Evolutionary conservation across 495 filamentous ascomycete species (phyloP), one percentile per base, ranked within the genome.

Genomic region (Neurospora terricola): DNA sequence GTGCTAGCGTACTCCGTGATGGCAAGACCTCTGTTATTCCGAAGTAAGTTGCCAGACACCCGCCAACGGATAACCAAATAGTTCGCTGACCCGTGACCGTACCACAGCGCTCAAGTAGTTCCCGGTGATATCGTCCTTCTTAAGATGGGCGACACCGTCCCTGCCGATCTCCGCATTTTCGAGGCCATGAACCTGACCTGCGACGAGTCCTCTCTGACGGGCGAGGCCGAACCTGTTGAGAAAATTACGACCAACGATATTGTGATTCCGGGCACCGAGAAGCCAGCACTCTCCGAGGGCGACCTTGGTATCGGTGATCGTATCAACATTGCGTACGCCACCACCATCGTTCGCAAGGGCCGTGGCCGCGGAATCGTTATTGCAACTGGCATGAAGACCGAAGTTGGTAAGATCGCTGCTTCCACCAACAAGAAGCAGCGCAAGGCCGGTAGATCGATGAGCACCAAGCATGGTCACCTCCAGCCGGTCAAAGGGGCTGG

Each of bases 111-210:
- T 34, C 88, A 93, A 62, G 85, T 96, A 62, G 90, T 95, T 5
- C 91, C 92, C n/a, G 94, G 94, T 38, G 94, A 97, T 73, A 87
- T 96, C 77, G 84, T 93, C 59, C 86, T 91, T 69, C 80, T 96
- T 59, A 94, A 93, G 85, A 92, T 93, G 76, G 93, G 93, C 39
- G 93, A 95, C 81, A 93, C 91, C 2, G 88, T 95, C 4, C 93
- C 93, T 16, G 93, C 93, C 16, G 93, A 95, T 79, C 70, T 91
- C 37, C 87, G 90, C 30, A 75, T 95, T 16, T 90, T 93, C 73
- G 92, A 94, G 72, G 89, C 89, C 48, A 93, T 94, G 90, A 94
- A 94, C 80, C 86, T 92, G 37, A 77, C 71, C 66, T 81, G 79
- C 66, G 80, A 82, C 71, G 80, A 82, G 62, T 74, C 75, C 3